Conservation (phyloP, 352 stramenopile species). For the Globisporangium apiculatum region DNA sequence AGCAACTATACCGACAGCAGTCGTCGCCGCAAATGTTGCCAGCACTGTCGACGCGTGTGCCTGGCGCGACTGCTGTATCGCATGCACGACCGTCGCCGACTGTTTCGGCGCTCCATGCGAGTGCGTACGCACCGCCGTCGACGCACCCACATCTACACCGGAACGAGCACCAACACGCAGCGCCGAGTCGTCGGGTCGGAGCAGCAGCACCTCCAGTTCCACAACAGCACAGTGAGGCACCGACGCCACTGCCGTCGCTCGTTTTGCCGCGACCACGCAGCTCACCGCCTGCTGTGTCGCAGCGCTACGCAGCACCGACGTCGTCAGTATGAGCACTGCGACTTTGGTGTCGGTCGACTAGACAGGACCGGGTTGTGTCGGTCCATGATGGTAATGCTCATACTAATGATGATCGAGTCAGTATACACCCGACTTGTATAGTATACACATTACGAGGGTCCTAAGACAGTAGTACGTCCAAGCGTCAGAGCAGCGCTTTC, state of each 20-base stretch:
- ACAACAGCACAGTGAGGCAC: background rate
- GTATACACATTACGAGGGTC: too few relatives aligned
- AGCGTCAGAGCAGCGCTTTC: too few relatives aligned
- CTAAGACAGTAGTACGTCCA: too few relatives aligned
- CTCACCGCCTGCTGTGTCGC: background rate
- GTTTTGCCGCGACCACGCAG: constrained; percentile 2
- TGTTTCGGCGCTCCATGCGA: background rate
- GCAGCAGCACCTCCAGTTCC: background rate
- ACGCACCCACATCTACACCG: background rate
- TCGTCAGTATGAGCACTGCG: background rate
- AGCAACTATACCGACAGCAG: background rate
- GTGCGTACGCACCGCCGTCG: background rate
- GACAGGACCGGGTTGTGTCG: constrained; percentile 23
- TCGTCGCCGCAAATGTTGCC: background rate
- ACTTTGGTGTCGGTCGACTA: too few relatives aligned
- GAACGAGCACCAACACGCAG: background rate
- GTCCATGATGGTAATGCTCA: background rate
- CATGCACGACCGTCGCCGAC: background rate
- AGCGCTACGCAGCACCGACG: background rate
- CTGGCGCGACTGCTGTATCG: background rate
- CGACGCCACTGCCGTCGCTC: constrained; percentile 9
- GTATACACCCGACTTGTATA: too few relatives aligned
- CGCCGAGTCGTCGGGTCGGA: background rate
- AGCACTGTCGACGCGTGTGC: background rate
- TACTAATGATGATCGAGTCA: too few relatives aligned